phyloP scores from a whole-genome alignment of 2,329 filamentous ascomycete genomes.

The Colletotrichum sp. region DNA sequence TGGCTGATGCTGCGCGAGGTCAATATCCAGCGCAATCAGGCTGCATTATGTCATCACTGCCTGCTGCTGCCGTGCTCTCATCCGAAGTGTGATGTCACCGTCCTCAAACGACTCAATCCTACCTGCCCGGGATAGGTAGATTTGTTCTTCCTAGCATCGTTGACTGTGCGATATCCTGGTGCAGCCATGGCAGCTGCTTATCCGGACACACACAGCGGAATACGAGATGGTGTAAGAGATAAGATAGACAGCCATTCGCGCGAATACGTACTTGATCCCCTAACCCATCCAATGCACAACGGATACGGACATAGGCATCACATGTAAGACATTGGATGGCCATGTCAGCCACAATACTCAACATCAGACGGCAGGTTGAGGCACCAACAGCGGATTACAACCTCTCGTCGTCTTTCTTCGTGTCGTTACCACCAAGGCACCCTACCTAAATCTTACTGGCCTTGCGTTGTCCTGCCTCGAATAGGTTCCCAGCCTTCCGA shows the following conservation, averaged over 20 bases:
- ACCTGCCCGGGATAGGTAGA: background rate
- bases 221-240: background rate
- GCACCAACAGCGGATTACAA: background rate
- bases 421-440: background rate
- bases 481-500: background rate
- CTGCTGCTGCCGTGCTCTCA: background rate
- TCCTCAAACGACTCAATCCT: background rate
- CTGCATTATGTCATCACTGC: constrained; percentile 7
- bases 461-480: background rate
- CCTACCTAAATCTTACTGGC: background rate
- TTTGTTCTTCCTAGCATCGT: background rate
- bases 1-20: background rate
- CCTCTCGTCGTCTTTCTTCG: background rate
- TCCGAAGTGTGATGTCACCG: background rate
- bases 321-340: background rate
- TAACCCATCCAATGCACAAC: background rate
- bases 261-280: background rate
- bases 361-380: background rate
- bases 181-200: background rate
- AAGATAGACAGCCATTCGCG: background rate
- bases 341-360: background rate
- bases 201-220: background rate
- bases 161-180: background rate
- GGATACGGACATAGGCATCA: background rate
- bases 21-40: background rate